Evolutionary conservation across 2,329 filamentous ascomycete species (phyloP).

Genomic region (Acarospora socialis): DNA sequence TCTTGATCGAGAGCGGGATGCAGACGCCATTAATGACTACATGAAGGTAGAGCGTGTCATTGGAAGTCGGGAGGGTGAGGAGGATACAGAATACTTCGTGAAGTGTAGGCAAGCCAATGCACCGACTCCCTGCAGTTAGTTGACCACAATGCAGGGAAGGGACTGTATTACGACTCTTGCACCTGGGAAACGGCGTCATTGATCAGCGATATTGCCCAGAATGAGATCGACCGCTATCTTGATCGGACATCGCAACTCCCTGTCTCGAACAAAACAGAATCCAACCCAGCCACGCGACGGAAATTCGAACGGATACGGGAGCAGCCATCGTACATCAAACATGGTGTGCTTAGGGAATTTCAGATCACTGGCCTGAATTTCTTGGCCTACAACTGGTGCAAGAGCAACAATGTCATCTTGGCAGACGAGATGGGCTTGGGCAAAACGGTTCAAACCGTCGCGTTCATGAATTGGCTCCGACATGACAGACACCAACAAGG

Average conservation of each 20-base stretch:
- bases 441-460: conserved; percentile 94
- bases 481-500: conserved; percentile 83
- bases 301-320: conserved; percentile 57
- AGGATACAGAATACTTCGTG: conserved; percentile 71
- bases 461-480: conserved; percentile 92
- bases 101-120: conserved; percentile 71
- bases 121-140: too few relatives aligned
- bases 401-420: conserved; percentile 86
- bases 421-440: conserved; percentile 98
- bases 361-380: conserved; percentile 93
- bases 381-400: conserved; percentile 88
- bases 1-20: conserved; percentile 82
- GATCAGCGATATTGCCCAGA: conserved; percentile 65
- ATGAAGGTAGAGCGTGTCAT: conserved; percentile 90
- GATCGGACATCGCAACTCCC: conserved; percentile 71
- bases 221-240: conserved; percentile 81
- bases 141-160: conserved; percentile 44
- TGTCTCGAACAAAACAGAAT: conserved; percentile 63
- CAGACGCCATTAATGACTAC: conserved; percentile 78
- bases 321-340: conserved; percentile 73
- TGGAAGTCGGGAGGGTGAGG: conserved; percentile 63
- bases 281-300: conserved; percentile 59
- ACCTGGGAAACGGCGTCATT: conserved; percentile 79
- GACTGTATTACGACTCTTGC: conserved; percentile 80
- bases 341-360: conserved; percentile 78